A percentile compares a stretch with the other conserved stretches of the same genome.
These are phyloP conservation scores for Amylostereum areolatum DNA, from an alignment of 1,284 basidiomycete species.

Conservation along the genomic window DNA sequence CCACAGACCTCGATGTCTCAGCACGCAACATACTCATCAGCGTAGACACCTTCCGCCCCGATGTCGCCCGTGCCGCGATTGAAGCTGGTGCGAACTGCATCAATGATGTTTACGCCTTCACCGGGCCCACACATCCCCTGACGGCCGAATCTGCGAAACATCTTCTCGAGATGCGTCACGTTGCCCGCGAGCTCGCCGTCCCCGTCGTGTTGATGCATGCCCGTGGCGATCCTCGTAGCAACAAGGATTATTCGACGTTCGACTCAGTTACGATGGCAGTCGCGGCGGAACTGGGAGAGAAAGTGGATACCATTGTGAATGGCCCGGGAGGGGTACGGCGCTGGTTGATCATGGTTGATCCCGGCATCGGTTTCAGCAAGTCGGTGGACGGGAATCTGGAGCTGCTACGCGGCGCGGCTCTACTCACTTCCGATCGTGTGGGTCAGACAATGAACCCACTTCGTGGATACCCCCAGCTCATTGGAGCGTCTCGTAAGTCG, in stretches of 20 bases:
- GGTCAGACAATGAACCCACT: conserved; percentile 42
- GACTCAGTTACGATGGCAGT: conserved; percentile 67
- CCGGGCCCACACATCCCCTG: conserved; percentile 53
- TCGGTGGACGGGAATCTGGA: conserved; percentile 70
- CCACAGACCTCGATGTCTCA: conserved; percentile 9
- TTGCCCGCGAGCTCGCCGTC: conserved; percentile 57
- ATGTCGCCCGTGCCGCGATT: conserved; percentile 76
- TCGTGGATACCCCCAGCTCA: conserved; percentile 63
- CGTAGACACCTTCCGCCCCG: conserved; percentile 88
- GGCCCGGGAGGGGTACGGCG: conserved; percentile 73
- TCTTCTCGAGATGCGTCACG: conserved; percentile 56
- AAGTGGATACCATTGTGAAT: conserved; percentile 64
- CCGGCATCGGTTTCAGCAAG: conserved; percentile 96
- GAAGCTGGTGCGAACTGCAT: conserved; percentile 87
- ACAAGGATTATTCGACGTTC: conserved; percentile 63
- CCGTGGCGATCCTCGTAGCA: conserved; percentile 69
- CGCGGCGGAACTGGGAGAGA: conserved; percentile 65
- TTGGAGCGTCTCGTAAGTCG: conserved; percentile 81
- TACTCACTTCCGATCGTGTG: conserved; percentile 37
- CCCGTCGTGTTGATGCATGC: conserved; percentile 94
- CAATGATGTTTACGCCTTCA: conserved; percentile 89
- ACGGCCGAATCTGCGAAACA: conserved; percentile 27
- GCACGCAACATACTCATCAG: conserved; percentile 58
- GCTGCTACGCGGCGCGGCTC: conserved; percentile 51
- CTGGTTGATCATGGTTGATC: conserved; percentile 92